Base-by-base conservation (phyloP, 352 stramenopile genomes). In the Globisporangium barbulae region DNA sequence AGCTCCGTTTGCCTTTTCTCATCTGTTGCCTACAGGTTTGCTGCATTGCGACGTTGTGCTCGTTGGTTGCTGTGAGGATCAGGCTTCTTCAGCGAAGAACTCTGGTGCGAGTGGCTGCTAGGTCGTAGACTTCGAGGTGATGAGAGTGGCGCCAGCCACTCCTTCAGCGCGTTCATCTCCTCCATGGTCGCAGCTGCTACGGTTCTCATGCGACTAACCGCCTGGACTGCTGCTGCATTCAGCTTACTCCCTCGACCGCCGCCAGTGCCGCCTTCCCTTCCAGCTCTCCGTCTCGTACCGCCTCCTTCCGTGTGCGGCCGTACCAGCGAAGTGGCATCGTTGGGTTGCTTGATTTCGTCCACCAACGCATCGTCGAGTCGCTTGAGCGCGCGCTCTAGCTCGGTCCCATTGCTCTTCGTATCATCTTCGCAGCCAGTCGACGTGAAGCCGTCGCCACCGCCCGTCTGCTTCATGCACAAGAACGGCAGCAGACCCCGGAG, bases 361-460 rank as follows among this genome's bases (percentile, higher is more conserved):
- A 54, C 25, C 22, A 54, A 25, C 13, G 48, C 48, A 37, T 54
- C 17, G 17, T 54, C 25, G 25, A 54, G 48, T 37, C 48, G 48
- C 25, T 37, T 22, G 1, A 54, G 48, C 25, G 48, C 25, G 2
- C 25, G 25, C 22, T 54, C 48, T 15, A 54, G 25, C 25, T 54
- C 48, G 9, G 13, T 25, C 25, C 5, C 25, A 37, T 5, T 54
- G 25, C 19, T 54, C 3, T 15, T 33, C 17, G 13, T n/a, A 5
- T 54, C 21, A 10, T 22, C 1, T 37, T 22, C 48, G 3, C 30
- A 15, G 15, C 9, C 22, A 35, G 17, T n/a, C 48, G 5, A 37
- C 9, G 25, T n/a, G 39, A 45, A 45, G 39, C 15, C 39, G 19
- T 45, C 39, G 12, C 13, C 15, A 15, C 3, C 15, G 42, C 42